Evolutionary conservation across 345 rosid genomes (phyloP).

Genomic region (Eucalyptus rudis): DNA sequence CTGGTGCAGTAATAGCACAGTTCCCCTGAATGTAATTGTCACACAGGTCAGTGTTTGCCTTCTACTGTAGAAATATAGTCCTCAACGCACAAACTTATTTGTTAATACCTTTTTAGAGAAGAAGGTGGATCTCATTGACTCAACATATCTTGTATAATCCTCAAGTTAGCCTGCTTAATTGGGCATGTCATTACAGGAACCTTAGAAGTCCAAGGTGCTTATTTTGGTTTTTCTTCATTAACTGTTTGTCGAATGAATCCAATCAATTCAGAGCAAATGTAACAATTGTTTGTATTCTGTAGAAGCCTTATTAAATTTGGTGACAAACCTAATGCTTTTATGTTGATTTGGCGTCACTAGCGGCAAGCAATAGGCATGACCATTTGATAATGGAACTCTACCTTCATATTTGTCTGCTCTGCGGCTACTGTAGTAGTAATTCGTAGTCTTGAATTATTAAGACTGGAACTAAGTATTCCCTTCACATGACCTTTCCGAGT

Average conservation of each 20-base stretch:
- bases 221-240: background rate
- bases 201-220: background rate
- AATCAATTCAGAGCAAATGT: background rate
- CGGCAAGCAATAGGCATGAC: background rate
- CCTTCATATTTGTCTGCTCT: background rate
- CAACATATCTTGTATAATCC: background rate
- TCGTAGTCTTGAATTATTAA: background rate
- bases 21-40: constrained; percentile 73
- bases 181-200: background rate
- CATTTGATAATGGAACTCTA: background rate
- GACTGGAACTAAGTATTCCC: background rate
- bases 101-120: background rate
- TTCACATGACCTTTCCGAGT: background rate
- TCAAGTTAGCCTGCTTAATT: background rate
- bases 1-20: constrained; percentile 94
- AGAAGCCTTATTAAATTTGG: background rate
- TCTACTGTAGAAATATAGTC: background rate
- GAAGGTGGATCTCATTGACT: background rate
- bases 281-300: background rate
- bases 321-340: background rate
- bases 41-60: constrained; percentile 48
- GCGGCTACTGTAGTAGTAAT: background rate
- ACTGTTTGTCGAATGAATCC: background rate
- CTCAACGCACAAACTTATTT: background rate
- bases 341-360: background rate